Evolutionary conservation across 495 filamentous ascomycete genomes (phyloP), one percentile per base, ranked within the genome.

Genomic region (Podospora pseudopauciseta): DNA sequence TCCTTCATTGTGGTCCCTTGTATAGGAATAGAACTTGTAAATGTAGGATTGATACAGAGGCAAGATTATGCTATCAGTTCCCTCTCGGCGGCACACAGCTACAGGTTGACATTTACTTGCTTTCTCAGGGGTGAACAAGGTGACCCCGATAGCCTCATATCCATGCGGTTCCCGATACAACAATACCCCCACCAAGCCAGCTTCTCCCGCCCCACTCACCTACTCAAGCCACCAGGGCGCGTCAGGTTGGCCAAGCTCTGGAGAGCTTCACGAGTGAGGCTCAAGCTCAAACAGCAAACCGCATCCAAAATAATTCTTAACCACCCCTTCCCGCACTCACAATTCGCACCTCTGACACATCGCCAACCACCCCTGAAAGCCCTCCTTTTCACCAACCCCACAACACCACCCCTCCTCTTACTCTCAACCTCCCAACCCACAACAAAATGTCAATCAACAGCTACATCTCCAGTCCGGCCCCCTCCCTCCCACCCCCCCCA

Each of bases 381-480:
- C 23, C 1, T 23, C 23, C 20, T 23, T 9, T 13, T 27, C 19
- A 15, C 56, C 32, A 53, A n/a, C 13, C 49, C 63, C 30, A 11
- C 34, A 28, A 11, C 34, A 28, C 0, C 28, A 23, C n/a, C 16
- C 19, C 55, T 64, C 66, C 20, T 11, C 39, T 39, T 19, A 59
- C 30, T 27, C 16, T 20, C 9, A 39, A 15, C 32, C 19, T 23
- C 63, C 53, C 27, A 16, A 16, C 27, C 15, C 3, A n/a, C 3
- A 53, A 26, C 60, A 57, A 32, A 26, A 71, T 74, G 72, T 70
- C 72, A 32, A 64, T 74, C 23, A 72, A 74, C 60, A 64, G 65
- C 49, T 80, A 80, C 67, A 70, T 80, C 65, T 74, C 77, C 44
- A 77, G 78, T 78, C 63, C 70, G 78, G 72, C 59, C 9, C 28